Base-by-base conservation (phyloP, 352 stramenopile species). In the Pythium aristosporum region DNA sequence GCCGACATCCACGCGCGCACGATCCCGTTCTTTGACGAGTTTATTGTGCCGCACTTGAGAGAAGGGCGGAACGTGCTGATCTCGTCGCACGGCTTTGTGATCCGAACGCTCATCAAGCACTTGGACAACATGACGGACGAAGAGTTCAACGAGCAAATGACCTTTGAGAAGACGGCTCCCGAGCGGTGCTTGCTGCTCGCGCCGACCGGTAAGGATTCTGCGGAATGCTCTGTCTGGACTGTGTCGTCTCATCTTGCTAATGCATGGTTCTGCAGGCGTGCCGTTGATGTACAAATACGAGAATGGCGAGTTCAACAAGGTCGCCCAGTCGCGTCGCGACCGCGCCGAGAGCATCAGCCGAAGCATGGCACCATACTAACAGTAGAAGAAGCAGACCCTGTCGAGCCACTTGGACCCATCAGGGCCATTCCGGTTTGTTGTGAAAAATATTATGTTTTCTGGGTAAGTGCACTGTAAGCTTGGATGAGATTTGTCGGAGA, bases 261-360 rank as follows among this genome's bases (percentile, higher is more conserved):
- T 20, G 34, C 9, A 30, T 37, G 59, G 20, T 41, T 18, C 2
- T 34, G 16, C 49, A 91, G 84, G 85, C 20, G 82, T 94, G 62
- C 85, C 85, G 42, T 68, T 94, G 56, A 91, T 94, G 78, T 94
- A 94, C 67, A 86, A 82, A 71, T 94, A 88, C 61, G 69, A 86
- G 13, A 80, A 88, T 20, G 80, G 79, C n/a, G 73, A 76, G 47
- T 91, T 92, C 57, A 63, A 61, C 47, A 91, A 91, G 65, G 76
- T 91, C 13, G 76, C 82, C 20, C 82, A 90, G 67, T 86, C 82
- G 32, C 79, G 74, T 62, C 82, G 82, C 39, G 85, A 91, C 44
- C 82, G 85, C 28, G 80, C 85, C 18, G 82, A 89, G 68, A 92
- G 83, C 50, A 71, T 92, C 54, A 90, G 76, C 44, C 69, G 83